A percentile compares a stretch with the other conserved stretches of the same genome.
Evolutionary conservation across 2,329 filamentous ascomycete species (phyloP).

Genomic region (Paraphoma sp.): DNA sequence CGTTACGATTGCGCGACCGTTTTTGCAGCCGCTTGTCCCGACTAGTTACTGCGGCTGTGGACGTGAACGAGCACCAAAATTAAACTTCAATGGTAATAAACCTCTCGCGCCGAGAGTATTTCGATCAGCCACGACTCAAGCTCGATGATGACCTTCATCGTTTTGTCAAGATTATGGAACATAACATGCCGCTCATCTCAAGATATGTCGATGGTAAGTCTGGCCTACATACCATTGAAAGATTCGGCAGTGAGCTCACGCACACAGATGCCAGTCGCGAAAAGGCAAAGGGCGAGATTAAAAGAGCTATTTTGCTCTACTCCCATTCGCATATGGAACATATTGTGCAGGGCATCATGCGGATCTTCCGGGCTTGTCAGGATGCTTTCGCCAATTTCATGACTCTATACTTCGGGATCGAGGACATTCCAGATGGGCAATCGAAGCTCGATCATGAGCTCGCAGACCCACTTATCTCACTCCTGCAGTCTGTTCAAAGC

Average conservation of each 20-base stretch:
- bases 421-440: not conserved
- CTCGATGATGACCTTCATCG: not conserved
- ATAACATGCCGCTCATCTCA: not conserved
- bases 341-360: not conserved
- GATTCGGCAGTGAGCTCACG: too few species aligned
- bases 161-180: not conserved
- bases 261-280: not conserved
- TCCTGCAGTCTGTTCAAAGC: not conserved
- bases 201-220: not conserved
- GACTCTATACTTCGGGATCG: constrained; percentile 5
- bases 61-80: not conserved
- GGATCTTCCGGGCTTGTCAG: not conserved
- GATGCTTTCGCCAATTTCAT: constrained; percentile 3
- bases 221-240: too few species aligned
- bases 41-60: not conserved
- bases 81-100: not conserved
- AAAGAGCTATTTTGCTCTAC: not conserved
- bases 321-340: not conserved
- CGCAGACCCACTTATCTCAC: not conserved
- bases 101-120: not conserved
- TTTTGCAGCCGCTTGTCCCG: not conserved
- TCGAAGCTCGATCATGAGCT: constrained; percentile 7
- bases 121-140: not conserved
- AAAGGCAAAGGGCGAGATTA: not conserved
- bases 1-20: not conserved